Percentiles rank a stretch among this genome's conserved stretches.
Conservation (phyloP, 2,329 filamentous ascomycete genomes). For the Canariomyces notabilis region DNA sequence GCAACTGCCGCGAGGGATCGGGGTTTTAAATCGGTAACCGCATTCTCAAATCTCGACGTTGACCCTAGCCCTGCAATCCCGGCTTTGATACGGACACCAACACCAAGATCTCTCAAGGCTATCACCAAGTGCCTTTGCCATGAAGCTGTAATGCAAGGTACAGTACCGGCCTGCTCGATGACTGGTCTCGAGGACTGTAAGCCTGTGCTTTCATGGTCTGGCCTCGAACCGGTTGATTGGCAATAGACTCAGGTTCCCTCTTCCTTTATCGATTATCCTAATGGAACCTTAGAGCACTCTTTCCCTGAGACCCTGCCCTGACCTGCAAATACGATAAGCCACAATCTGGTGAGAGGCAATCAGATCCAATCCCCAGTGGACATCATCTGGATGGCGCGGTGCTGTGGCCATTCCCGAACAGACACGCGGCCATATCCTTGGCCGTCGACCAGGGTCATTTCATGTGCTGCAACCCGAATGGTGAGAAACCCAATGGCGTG, state of each 20-base stretch:
- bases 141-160: not conserved
- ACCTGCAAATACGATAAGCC: not conserved
- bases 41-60: too few species aligned
- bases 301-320: not conserved
- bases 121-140: not conserved
- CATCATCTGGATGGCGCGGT: not conserved
- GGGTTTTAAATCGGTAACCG: too few species aligned
- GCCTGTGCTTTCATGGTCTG: not conserved
- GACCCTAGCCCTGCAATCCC: too few species aligned
- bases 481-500: conserved; percentile 4
- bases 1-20: too few species aligned
- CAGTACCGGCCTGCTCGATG: not conserved
- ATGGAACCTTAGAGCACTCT: too few species aligned
- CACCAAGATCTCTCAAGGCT: not conserved
- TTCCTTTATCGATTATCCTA: too few species aligned
- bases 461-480: conserved; percentile 6
- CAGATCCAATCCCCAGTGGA: not conserved
- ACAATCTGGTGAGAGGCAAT: not conserved
- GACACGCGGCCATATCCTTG: conserved; percentile 17
- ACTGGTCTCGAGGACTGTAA: not conserved
- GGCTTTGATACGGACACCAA: too few species aligned
- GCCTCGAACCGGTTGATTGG: not conserved
- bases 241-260: not conserved
- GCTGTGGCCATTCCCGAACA: conserved; percentile 13
- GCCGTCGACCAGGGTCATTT: conserved; percentile 1